Conservation (phyloP, 2,329 filamentous ascomycete species). For the Calonectria pseudoreteaudii region DNA sequence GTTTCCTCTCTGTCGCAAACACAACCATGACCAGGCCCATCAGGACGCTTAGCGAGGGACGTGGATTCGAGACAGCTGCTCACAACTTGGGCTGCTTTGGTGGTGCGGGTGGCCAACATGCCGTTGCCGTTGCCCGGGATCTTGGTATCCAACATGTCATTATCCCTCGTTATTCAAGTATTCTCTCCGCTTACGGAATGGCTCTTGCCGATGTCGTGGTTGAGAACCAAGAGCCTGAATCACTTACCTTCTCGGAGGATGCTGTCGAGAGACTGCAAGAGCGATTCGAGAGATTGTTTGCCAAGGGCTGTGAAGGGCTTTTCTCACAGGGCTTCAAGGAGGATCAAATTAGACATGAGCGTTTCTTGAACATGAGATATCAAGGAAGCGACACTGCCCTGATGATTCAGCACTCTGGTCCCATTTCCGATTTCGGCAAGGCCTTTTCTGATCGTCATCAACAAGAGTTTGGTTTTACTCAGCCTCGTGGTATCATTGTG, state of each 20-base stretch:
- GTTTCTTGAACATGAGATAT: constrained; percentile 18
- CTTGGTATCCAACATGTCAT: constrained; percentile 53
- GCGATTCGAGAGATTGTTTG: not conserved
- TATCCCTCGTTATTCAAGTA: constrained; percentile 56
- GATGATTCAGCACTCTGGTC: constrained; percentile 5
- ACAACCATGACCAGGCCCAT: constrained; percentile 51
- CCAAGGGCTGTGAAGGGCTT: not conserved
- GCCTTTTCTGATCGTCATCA: constrained; percentile 77
- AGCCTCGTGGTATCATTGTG: constrained; percentile 10
- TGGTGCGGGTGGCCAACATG: constrained; percentile 54
- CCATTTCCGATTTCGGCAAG: constrained; percentile 46
- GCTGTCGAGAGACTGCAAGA: not conserved
- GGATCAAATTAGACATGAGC: constrained; percentile 5
- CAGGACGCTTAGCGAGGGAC: constrained; percentile 49
- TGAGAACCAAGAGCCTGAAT: constrained; percentile 42
- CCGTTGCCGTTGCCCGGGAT: constrained; percentile 51
- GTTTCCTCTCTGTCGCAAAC: constrained; percentile 51
- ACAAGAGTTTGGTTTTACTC: constrained; percentile 76
- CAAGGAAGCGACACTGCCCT: constrained; percentile 10
- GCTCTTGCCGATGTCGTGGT: constrained; percentile 55
- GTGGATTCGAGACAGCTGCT: constrained; percentile 48
- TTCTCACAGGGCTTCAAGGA: not conserved
- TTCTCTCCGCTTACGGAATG: constrained; percentile 59
- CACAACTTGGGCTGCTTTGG: constrained; percentile 50
- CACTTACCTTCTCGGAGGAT: constrained; percentile 19